phyloP scores from a whole-genome alignment of 2,329 filamentous ascomycete species.

The Neocatenulostroma microsporum region DNA sequence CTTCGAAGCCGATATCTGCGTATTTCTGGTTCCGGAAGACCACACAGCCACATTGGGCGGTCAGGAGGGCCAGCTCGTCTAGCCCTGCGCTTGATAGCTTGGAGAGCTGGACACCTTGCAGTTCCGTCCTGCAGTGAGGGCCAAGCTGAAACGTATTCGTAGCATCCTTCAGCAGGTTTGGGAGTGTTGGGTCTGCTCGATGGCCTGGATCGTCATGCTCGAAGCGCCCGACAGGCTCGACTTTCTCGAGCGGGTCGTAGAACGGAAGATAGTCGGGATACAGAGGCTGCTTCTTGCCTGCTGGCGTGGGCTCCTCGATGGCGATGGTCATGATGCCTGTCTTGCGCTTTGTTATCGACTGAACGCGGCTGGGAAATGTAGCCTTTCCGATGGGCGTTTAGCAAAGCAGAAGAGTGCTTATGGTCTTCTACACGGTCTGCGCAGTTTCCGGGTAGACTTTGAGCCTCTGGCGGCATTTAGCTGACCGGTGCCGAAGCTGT shows the following conservation, averaged over 20 bases:
- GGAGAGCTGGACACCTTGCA: constrained; percentile 8
- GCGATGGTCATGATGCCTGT: background rate
- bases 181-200: constrained; percentile 17
- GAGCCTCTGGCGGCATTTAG: background rate
- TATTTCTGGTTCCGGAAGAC: constrained; percentile 14
- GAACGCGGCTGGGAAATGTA: no score
- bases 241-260: background rate
- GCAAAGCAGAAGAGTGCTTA: background rate
- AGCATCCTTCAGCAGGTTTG: constrained; percentile 19
- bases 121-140: constrained; percentile 16
- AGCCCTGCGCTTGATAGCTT: constrained; percentile 7
- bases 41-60: constrained; percentile 9
- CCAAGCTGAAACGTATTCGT: constrained; percentile 20
- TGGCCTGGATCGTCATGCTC: constrained; percentile 13
- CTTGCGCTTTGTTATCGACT: background rate
- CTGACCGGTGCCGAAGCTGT: background rate
- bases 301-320: background rate
- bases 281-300: background rate
- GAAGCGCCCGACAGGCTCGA: background rate
- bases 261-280: background rate
- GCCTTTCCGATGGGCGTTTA: no score
- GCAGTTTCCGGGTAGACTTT: no score
- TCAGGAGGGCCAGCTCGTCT: constrained; percentile 10
- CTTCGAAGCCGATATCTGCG: constrained; percentile 6
- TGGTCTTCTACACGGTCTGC: background rate